These are phyloP conservation scores for Camelina hispida DNA, from an alignment of 345 rosid genomes.

Conservation along the genomic window DNA sequence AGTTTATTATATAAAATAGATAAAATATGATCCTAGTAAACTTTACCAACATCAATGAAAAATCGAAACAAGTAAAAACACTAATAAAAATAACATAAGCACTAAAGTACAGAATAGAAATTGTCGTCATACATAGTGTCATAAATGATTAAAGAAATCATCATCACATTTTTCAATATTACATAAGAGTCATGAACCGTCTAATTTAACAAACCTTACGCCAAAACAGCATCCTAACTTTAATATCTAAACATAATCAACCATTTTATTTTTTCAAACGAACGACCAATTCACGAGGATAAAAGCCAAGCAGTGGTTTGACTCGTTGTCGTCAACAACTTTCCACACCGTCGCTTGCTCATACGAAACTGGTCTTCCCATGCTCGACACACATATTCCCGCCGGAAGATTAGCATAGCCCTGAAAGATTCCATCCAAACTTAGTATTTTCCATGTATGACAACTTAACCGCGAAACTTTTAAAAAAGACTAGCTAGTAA, in stretches of 20 bases:
- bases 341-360: constrained; percentile 93
- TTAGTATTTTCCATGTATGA: background rate
- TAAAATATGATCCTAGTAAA: no score
- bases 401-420: constrained; percentile 77
- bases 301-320: constrained; percentile 81
- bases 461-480: background rate
- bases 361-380: constrained; percentile 90
- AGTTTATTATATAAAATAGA: no score
- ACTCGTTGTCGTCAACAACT: constrained; percentile 74
- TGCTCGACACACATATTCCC: constrained; percentile 85
- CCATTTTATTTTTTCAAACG: constrained; percentile 50
- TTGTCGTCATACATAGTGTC: constrained; percentile 2
- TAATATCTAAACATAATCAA: constrained; percentile 31
- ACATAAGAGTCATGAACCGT: constrained; percentile 3
- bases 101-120: constrained; percentile 22
- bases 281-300: constrained; percentile 90
- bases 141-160: constrained; percentile 3
- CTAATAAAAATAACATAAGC: constrained; percentile 17
- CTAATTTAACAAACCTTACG: constrained; percentile 24
- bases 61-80: background rate
- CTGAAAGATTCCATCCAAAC: constrained; percentile 42
- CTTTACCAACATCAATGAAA: background rate
- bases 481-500: background rate
- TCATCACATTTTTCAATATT: constrained; percentile 20
- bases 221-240: constrained; percentile 36